Evolutionary conservation across 176 grass and related monocot genomes (phyloP).

Genomic region (Oryza nivara): DNA sequence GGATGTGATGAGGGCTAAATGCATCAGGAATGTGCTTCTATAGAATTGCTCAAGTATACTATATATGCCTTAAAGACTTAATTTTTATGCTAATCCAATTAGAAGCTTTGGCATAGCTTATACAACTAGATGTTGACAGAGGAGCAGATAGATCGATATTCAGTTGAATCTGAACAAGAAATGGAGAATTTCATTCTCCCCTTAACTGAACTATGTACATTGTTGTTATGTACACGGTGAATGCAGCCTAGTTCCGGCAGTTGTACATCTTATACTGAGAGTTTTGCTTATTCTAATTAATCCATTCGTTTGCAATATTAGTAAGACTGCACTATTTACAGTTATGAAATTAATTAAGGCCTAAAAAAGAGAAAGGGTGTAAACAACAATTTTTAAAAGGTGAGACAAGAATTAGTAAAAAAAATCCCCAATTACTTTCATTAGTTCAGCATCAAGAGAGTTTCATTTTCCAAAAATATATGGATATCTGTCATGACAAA

Average conservation of each 20-base stretch:
- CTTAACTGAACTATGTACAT: slow-evolving; percentile 17
- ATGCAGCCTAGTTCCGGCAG: background rate
- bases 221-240: slow-evolving; percentile 11
- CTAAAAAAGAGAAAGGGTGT: background rate
- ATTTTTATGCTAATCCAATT: background rate
- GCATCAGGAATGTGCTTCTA: background rate
- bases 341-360: background rate
- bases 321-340: background rate
- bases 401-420: background rate
- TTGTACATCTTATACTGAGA: background rate
- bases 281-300: background rate
- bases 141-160: background rate
- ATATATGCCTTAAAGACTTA: background rate
- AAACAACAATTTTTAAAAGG: background rate
- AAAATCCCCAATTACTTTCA: background rate
- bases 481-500: slow-evolving; percentile 14
- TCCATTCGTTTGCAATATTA: background rate
- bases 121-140: background rate
- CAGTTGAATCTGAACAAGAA: background rate
- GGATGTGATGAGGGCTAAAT: slow-evolving; percentile 29
- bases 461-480: slow-evolving; percentile 20
- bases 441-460: background rate
- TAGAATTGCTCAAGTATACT: background rate
- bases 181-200: background rate
- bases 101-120: background rate